Evolutionary conservation across 495 filamentous ascomycete genomes (phyloP).

Genomic region (Daldinia bambusicola): DNA sequence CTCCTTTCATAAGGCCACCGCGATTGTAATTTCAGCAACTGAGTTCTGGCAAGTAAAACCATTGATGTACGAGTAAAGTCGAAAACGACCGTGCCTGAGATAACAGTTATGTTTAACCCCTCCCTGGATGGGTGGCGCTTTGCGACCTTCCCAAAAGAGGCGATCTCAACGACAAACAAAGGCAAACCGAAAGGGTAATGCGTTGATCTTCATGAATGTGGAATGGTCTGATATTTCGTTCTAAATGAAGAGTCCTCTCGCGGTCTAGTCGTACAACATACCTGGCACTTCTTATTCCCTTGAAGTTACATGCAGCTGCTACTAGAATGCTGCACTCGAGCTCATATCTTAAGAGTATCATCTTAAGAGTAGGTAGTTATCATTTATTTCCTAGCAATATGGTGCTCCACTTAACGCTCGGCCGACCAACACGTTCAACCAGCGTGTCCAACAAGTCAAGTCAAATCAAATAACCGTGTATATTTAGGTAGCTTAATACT

Average conservation of each 20-base stretch:
- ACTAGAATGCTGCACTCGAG: too few species aligned
- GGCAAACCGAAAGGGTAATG: neutral
- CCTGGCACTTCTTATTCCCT: neutral
- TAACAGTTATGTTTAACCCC: neutral
- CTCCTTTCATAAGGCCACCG: neutral
- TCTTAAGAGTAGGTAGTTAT: too few species aligned
- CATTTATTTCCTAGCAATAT: too few species aligned
- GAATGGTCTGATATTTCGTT: neutral
- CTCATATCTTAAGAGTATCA: too few species aligned
- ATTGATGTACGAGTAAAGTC: neutral
- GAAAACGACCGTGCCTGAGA: neutral
- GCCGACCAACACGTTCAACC: too few species aligned
- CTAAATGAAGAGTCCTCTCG: neutral
- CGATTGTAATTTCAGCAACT: too few species aligned
- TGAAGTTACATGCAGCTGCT: too few species aligned
- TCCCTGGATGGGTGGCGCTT: constrained; percentile 2
- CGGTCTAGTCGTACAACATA: neutral
- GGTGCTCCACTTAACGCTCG: too few species aligned
- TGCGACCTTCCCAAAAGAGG: constrained; percentile 28
- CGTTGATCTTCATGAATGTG: constrained; percentile 9
- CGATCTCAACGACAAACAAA: neutral
- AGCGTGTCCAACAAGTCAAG: too few species aligned
- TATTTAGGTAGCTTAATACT: too few species aligned
- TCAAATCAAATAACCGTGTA: too few species aligned
- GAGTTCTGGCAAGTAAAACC: too few species aligned